A percentile compares a stretch with the other conserved stretches of the same genome.
Conservation (phyloP, 106 monocot genomes). For the Platanthera zijinensis region DNA sequence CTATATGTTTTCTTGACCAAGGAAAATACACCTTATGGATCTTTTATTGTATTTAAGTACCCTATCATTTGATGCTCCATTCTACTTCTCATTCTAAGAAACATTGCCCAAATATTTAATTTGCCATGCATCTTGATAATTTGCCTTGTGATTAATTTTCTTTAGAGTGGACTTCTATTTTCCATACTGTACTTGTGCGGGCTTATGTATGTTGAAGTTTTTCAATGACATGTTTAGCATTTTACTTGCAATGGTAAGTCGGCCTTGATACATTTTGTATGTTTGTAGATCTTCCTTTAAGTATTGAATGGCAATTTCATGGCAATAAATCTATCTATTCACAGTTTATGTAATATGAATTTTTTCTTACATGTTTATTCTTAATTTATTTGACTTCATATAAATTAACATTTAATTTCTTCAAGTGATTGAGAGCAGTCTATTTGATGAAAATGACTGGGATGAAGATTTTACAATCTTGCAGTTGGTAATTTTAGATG, state of each 20-base stretch:
- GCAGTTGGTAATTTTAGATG: conserved; percentile 58
- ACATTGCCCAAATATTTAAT: not conserved
- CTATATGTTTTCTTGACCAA: not conserved
- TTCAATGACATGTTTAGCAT: too few species aligned
- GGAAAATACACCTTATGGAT: not conserved
- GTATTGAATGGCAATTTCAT: too few species aligned
- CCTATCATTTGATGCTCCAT: not conserved
- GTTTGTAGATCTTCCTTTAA: not conserved
- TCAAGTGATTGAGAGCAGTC: conserved; percentile 93
- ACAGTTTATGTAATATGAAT: not conserved
- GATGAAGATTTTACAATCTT: conserved; percentile 79
- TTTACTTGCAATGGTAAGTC: too few species aligned
- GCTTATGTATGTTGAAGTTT: too few species aligned
- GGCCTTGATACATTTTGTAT: not conserved
- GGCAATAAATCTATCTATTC: not conserved
- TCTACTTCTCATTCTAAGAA: not conserved
- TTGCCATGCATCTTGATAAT: not conserved
- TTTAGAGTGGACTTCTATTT: not conserved
- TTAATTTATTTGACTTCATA: not conserved
- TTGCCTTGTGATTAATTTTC: not conserved
- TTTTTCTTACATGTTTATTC: too few species aligned
- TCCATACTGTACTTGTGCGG: not conserved
- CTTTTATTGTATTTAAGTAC: not conserved
- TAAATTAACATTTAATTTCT: not conserved
- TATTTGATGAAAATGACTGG: conserved; percentile 45